Base-by-base conservation (phyloP, 176 grass and related monocot genomes). In the Panicum miliaceum region DNA sequence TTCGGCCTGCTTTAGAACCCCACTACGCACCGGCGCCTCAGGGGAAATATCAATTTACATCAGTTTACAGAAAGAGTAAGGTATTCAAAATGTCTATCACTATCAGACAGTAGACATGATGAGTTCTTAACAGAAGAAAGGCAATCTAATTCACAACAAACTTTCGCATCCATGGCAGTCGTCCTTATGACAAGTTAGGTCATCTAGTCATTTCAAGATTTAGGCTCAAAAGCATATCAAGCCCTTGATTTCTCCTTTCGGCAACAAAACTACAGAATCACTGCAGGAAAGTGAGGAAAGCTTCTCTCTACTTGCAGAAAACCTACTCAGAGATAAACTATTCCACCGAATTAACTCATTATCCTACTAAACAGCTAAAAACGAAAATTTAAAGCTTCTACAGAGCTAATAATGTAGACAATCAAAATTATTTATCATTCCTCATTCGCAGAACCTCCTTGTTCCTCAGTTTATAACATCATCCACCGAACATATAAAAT, bases 351-450 rank as follows among this genome's bases (percentile, higher is more conserved):
- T 76, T 46, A 48, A 16, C 10, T 42, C 34, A 52, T 63, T 6
- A 16, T 47, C 15, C 25, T 50, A 71, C 46, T 78, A 51, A 65
- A 50, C 22, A 57, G 29, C 76, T n/a, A 0, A 36, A 81, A 73
- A 46, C 20, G 7, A 84, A 64, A 51, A 71, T 82, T 20, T 37
- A 7, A 82, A 23, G 34, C 37, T 35, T 85, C 19, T 48, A 29
- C 0, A 42, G 4, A 54, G 25, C 8, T 73, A 26, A 34, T 0
- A 12, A 18, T 19, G 37, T 57, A 41, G 11, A 68, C 50, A 29
- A 2, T 4, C 16, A 14, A 41, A 61, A 20, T 8, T 8, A 27
- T 6, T 27, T 37, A 56, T 42, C 12, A 65, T 18, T 6, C 4
- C 43, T 16, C 7, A 36, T 32, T n/a, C 0, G 4, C 15, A 52